These are phyloP conservation scores for Babesia divergens DNA, from an alignment of 169 alveolate genomes.

Conservation along the genomic window DNA sequence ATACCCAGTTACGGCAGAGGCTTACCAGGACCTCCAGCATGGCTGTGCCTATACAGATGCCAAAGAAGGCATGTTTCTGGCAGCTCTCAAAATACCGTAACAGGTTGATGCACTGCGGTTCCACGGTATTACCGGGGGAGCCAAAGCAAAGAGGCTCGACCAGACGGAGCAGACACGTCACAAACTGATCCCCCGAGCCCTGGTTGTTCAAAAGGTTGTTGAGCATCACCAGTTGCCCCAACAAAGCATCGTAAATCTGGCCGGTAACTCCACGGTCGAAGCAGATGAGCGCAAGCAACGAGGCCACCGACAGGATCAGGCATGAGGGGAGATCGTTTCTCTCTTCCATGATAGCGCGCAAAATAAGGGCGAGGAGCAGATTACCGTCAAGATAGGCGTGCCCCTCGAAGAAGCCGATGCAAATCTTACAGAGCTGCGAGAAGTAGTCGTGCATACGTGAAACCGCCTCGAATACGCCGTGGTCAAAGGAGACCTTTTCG, in stretches of 20 bases:
- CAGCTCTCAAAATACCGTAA: neutral
- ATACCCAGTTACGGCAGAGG: conserved; percentile 46
- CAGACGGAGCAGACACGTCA: conserved; percentile 31
- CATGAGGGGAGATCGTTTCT: conserved; percentile 16
- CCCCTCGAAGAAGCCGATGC: conserved; percentile 30
- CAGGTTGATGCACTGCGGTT: conserved; percentile 19
- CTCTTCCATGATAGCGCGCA: conserved; percentile 12
- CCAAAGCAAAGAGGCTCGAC: conserved; percentile 52
- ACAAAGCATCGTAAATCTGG: conserved; percentile 50
- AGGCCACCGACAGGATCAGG: conserved; percentile 24
- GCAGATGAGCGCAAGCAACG: conserved; percentile 15
- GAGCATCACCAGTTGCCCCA: conserved; percentile 43
- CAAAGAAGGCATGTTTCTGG: conserved; percentile 32
- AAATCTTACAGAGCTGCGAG: conserved; percentile 3
- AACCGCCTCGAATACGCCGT: neutral
- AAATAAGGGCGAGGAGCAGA: neutral
- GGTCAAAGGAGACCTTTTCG: neutral
- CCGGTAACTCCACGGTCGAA: conserved; percentile 39
- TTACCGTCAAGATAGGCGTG: conserved; percentile 1
- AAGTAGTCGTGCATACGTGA: conserved; percentile 11
- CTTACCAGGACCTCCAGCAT: conserved; percentile 49
- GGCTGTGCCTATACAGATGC: conserved; percentile 38
- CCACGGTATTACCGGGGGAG: neutral
- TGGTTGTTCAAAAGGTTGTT: conserved; percentile 40
- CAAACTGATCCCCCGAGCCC: conserved; percentile 37